Base-by-base conservation (phyloP, 2,329 filamentous ascomycete species). In the Exophiala mesophila region DNA sequence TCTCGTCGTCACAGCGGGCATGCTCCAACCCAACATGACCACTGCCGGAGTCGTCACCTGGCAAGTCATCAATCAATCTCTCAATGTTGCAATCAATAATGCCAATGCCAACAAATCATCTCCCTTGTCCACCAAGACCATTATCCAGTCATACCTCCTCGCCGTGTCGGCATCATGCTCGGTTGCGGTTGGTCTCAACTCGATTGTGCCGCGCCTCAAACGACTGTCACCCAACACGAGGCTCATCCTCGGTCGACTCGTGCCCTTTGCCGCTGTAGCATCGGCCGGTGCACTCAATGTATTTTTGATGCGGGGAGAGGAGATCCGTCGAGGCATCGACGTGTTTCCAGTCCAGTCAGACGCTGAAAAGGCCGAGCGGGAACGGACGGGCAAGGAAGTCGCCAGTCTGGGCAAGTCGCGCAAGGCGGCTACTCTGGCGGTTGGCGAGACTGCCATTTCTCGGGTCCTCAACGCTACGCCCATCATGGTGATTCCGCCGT, bases 11-110 rank as follows among this genome's bases (percentile, higher is more conserved):
- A 98, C 92, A 33, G 90, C 82, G 5, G 92, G 92, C 58, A 98
- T 98, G 92, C 83, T 98, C 42, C 92, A 90, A 39, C 92, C 92
- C 3, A 46, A 47, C 17, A 41, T 54, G 42, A 38, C 37, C 9
- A 95, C 83, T 32, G 76, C 77, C 30, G 92, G 90, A 39, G 96
- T 88, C 4, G 74, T 97, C 26, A 82, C 83, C 54, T 98, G 92
- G 92, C 92, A 98, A 69, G 80, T 96, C 45, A 80, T 85, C 55
- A 98, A 98, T 68, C 92, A 98, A 71, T 96, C 89, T 9, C 82
- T 98, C 57, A 98, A 98, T 64, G 92, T 98, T 19, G 90, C 88
- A 55, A 90, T 98, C 74, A 98, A 98, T 76, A 88, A 81, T 63
- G 86, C 90, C 61, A 98, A 98, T 65, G 88, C 55, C 51, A 98